Conservation (phyloP, 495 filamentous ascomycete species). For the Jackrogersella minutella region DNA sequence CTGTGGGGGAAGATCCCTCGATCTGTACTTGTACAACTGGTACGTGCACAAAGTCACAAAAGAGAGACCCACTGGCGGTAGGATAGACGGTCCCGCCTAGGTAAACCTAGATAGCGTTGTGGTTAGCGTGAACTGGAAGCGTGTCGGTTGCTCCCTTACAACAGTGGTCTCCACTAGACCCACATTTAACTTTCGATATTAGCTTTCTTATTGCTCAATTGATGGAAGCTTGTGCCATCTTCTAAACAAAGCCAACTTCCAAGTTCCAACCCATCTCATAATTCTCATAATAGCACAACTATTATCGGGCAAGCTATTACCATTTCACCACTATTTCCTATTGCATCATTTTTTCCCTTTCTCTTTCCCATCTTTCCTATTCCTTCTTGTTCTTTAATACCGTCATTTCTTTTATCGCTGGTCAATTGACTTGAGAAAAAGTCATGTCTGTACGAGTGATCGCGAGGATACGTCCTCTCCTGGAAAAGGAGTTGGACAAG, state of each 20-base stretch:
- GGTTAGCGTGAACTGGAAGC: conserved; percentile 5
- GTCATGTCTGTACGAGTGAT: conserved; percentile 81
- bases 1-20: no score
- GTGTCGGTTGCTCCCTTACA: conserved; percentile 37
- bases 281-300: neutral
- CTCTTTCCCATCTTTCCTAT: neutral
- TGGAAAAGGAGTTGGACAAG: conserved; percentile 80
- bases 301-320: no score
- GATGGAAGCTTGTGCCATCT: conserved; percentile 26
- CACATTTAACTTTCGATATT: conserved; percentile 13
- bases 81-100: no score
- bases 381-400: neutral
- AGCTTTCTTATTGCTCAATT: conserved; percentile 34
- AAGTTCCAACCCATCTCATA: neutral
- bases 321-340: neutral
- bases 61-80: no score
- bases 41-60: no score
- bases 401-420: no score
- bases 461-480: conserved; percentile 85
- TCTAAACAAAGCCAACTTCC: conserved; percentile 21
- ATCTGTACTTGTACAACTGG: no score
- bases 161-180: conserved; percentile 15
- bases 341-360: conserved; percentile 14
- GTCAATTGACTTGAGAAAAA: conserved; percentile 20
- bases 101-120: neutral